Evolutionary conservation across 768 basidiomycete genomes (phyloP).

Genomic region (Hericium rajendrae): DNA sequence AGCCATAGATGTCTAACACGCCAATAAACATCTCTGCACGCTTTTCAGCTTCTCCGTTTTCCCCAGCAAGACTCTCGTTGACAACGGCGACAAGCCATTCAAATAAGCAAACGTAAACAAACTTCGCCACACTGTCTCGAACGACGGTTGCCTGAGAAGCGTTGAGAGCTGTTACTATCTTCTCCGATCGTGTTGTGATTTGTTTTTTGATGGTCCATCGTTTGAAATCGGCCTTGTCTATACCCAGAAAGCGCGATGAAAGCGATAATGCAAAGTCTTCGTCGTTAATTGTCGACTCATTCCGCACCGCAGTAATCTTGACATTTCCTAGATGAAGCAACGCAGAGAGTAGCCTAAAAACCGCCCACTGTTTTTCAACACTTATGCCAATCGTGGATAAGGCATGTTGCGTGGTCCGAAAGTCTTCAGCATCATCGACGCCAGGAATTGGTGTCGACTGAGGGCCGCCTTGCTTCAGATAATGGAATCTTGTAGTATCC

Average conservation of each 20-base stretch:
- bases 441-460: constrained; percentile 79
- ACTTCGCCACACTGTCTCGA: constrained; percentile 94
- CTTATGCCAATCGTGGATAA: constrained; percentile 96
- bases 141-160: constrained; percentile 88
- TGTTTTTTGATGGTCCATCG: constrained; percentile 99
- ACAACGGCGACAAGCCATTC: constrained; percentile 98
- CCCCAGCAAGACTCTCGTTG: constrained; percentile 95
- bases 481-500: constrained; percentile 82
- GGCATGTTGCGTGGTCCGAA: constrained; percentile 86
- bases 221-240: constrained; percentile 88
- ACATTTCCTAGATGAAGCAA: constrained; percentile 97
- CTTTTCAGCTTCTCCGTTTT: constrained; percentile 82
- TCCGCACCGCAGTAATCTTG: constrained; percentile 73
- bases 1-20: constrained; percentile 95
- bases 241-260: constrained; percentile 84
- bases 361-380: constrained; percentile 96
- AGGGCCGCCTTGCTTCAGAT: constrained; percentile 88
- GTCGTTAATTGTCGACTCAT: constrained; percentile 78
- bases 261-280: constrained; percentile 70
- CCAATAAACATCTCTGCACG: constrained; percentile 98
- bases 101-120: constrained; percentile 96
- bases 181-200: constrained; percentile 87
- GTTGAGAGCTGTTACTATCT: constrained; percentile 84
- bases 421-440: constrained; percentile 95
- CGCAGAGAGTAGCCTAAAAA: constrained; percentile 88